Evolutionary conservation across 768 basidiomycete genomes (phyloP).

Genomic region (Mycena crocata): DNA sequence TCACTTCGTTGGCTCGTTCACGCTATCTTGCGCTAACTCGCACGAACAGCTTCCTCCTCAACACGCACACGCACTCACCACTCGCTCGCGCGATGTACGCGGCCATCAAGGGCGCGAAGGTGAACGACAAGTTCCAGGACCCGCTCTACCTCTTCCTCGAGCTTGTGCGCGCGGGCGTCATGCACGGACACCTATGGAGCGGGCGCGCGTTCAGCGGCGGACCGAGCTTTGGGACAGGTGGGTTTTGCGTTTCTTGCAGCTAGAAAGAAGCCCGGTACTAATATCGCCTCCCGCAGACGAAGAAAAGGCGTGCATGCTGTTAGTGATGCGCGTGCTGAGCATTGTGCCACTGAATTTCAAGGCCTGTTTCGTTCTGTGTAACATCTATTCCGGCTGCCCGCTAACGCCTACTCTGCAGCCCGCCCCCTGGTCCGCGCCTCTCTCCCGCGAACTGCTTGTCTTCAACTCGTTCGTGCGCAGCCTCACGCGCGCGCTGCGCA

Average conservation of each 20-base stretch:
- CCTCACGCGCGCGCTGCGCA: slow-evolving; percentile 89
- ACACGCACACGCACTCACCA: slow-evolving; percentile 89
- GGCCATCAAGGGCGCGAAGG: slow-evolving; percentile 78
- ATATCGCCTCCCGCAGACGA: slow-evolving; percentile 67
- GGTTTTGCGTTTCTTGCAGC: slow-evolving; percentile 43
- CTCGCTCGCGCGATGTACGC: slow-evolving; percentile 92
- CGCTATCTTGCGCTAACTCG: slow-evolving; percentile 9
- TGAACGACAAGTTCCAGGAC: slow-evolving; percentile 99
- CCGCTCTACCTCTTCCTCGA: slow-evolving; percentile 95
- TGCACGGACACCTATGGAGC: slow-evolving; percentile 95
- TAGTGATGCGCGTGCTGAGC: slow-evolving; percentile 96
- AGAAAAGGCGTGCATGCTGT: slow-evolving; percentile 92
- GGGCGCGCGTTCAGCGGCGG: slow-evolving; percentile 91
- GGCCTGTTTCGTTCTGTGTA: slow-evolving; percentile 56
- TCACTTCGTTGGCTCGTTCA: slow-evolving; percentile 37
- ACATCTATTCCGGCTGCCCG: not conserved
- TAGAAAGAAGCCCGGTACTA: not conserved
- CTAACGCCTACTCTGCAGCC: slow-evolving; percentile 57
- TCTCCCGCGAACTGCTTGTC: slow-evolving; percentile 95
- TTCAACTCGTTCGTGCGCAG: slow-evolving; percentile 98
- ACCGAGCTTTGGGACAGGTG: slow-evolving; percentile 93
- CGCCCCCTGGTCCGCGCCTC: slow-evolving; percentile 93
- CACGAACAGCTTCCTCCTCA: slow-evolving; percentile 80
- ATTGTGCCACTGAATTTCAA: slow-evolving; percentile 96
- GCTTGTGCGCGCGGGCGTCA: slow-evolving; percentile 94